Base-by-base conservation (phyloP, 257 asterid species). In the Capsicum rhomboideum region DNA sequence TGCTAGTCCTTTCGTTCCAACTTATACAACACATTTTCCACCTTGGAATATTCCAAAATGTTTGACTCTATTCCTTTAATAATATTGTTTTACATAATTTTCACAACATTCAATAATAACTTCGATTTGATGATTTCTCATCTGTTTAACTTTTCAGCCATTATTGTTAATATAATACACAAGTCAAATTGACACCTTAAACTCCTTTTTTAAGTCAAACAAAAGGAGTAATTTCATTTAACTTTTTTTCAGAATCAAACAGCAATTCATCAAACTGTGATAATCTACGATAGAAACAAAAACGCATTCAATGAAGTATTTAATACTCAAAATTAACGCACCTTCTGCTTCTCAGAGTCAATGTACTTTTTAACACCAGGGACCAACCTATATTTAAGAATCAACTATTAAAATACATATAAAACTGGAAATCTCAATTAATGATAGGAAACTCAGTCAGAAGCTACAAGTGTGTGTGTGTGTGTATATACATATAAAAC, bases 301-400 rank as follows among this genome's bases (percentile, higher is more conserved):
- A 31, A 49, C 23, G 17, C 82, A 61, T 56, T 64, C 49, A 84
- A 85, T 46, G 84, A 80, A 85, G 64, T 67, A 68, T 61, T 59
- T 42, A 71, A 29, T n/a, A 17, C 55, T 6, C 78, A 40, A 79
- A 40, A 26, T 23, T 20, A 81, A 67, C 85, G n/a, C 1, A 93
- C 99, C 97, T 94, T 94, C 71, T 92, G 97, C 82, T 94, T 96
- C 87, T 96, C 96, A 53, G 93, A 91, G 84, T 94, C 97, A 8
- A 96, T 92, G 83, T 93, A 93, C 80, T 84, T 91, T 74, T 89
- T 84, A 69, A 94, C 97, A 79, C 97, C 98, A 53, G 99, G 99
- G 79, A 94, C 91, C 91, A 92, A 82, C 94, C 99, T 96, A 85
- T 34, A 28, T 79, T 56, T 49, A 68, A 64, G 52, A 64, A 49